A percentile compares a stretch with the other conserved stretches of the same genome.
These are phyloP conservation scores for Chytriomyces hyalinus DNA, from an alignment of 192 early-diverging fungal genomes.

Conservation along the genomic window DNA sequence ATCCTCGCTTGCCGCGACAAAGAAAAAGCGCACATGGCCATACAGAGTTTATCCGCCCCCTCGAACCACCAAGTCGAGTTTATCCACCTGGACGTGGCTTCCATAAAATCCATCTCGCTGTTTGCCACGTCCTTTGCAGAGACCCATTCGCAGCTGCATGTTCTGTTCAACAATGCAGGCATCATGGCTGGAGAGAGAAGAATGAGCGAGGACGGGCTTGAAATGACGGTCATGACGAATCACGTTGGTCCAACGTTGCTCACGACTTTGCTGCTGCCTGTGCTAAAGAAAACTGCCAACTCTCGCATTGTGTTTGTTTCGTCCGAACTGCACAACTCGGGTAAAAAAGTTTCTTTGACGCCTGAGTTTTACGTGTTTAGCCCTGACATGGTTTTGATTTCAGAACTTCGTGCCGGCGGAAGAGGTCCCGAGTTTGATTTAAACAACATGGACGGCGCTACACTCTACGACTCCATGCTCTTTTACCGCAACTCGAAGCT, in stretches of 20 bases:
- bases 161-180: background rate
- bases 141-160: background rate
- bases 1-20: background rate
- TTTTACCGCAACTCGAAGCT: slow-evolving; percentile 2
- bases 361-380: too few relatives aligned
- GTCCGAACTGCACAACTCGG: background rate
- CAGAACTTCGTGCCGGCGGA: background rate
- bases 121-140: background rate
- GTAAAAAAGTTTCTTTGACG: too few relatives aligned
- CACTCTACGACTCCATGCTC: background rate
- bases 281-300: background rate
- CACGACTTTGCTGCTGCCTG: background rate
- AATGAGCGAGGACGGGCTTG: background rate
- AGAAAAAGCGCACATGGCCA: background rate
- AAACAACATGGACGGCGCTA: background rate
- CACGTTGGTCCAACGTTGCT: background rate
- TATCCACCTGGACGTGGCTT: background rate
- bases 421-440: background rate
- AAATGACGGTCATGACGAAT: background rate
- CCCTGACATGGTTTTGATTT: too few relatives aligned
- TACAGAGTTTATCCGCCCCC: background rate
- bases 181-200: background rate
- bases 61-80: background rate
- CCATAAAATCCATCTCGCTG: background rate
- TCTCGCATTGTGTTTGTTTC: background rate